A percentile compares a stretch with the other conserved stretches of the same genome.
These are phyloP conservation scores for Nemophila menziesii DNA, from an alignment of 257 asterid species.

Conservation along the genomic window DNA sequence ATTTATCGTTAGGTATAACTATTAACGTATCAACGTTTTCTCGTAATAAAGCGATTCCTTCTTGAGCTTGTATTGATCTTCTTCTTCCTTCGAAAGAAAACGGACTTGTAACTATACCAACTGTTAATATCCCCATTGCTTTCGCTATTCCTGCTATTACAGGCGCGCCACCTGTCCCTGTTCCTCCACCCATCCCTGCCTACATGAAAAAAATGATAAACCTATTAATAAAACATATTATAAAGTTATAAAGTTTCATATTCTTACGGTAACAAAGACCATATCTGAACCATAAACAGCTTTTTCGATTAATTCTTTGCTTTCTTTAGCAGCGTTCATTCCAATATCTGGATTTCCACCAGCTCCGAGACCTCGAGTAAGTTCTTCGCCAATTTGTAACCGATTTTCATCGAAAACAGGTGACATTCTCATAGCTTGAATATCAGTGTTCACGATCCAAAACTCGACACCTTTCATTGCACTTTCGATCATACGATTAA, in stretches of 20 bases:
- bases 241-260: background rate
- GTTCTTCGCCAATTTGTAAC: conserved; percentile 81
- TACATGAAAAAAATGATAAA: conserved; percentile 18
- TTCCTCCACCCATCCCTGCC: conserved; percentile 99
- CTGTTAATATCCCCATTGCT: conserved; percentile 91
- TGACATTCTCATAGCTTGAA: conserved; percentile 85
- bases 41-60: conserved; percentile 88
- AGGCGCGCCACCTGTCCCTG: conserved; percentile 98
- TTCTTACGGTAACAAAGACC: conserved; percentile 45
- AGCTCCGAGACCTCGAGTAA: conserved; percentile 96
- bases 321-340: conserved; percentile 83
- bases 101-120: conserved; percentile 91
- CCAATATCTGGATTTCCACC: conserved; percentile 98
- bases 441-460: conserved; percentile 90
- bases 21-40: conserved; percentile 91
- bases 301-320: conserved; percentile 64
- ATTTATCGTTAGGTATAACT: conserved; percentile 89
- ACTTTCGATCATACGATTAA: conserved; percentile 94
- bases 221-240: background rate
- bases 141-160: conserved; percentile 85
- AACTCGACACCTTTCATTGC: conserved; percentile 91
- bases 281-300: conserved; percentile 56
- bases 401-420: conserved; percentile 60
- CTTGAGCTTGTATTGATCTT: conserved; percentile 94
- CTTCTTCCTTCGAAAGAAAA: conserved; percentile 95